Evolutionary conservation across 1,284 basidiomycete genomes (phyloP).

Genomic region (Marasmius fiardii): DNA sequence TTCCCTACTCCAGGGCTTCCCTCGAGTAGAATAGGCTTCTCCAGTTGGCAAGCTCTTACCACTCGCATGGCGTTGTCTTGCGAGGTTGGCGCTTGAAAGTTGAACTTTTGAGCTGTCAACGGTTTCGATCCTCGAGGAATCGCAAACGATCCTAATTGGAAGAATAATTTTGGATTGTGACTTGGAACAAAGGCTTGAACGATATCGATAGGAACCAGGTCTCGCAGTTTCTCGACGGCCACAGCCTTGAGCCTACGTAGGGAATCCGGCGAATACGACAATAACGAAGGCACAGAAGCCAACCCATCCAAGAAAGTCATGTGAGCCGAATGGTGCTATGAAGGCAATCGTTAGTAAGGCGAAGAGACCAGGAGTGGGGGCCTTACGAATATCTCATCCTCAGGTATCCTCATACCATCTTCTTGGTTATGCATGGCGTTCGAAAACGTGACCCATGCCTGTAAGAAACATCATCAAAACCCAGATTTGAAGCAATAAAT

Average conservation of each 20-base stretch:
- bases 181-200: slow-evolving; percentile 24
- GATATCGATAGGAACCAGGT: slow-evolving; percentile 46
- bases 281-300: slow-evolving; percentile 69
- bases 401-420: slow-evolving; percentile 33
- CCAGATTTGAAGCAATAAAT: slow-evolving; percentile 7
- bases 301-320: slow-evolving; percentile 88
- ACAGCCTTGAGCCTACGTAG: slow-evolving; percentile 48
- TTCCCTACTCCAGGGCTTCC: slow-evolving; percentile 99
- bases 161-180: slow-evolving; percentile 31
- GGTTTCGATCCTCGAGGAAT: slow-evolving; percentile 58
- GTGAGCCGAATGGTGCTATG: slow-evolving; percentile 81
- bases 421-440: slow-evolving; percentile 55
- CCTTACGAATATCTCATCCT: slow-evolving; percentile 70
- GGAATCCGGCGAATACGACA: slow-evolving; percentile 48
- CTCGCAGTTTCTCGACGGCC: slow-evolving; percentile 43
- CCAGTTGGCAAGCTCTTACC: slow-evolving; percentile 85
- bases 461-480: slow-evolving; percentile 10
- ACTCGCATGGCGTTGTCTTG: slow-evolving; percentile 88
- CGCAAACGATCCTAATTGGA: slow-evolving; percentile 78
- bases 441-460: slow-evolving; percentile 93
- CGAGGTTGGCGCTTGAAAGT: slow-evolving; percentile 87
- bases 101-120: slow-evolving; percentile 55
- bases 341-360: slow-evolving; percentile 4
- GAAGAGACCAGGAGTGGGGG: not conserved
- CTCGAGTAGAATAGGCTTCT: slow-evolving; percentile 93